These are phyloP conservation scores for Tylopilus intermedius DNA, from an alignment of 768 basidiomycete genomes.

Conservation along the genomic window DNA sequence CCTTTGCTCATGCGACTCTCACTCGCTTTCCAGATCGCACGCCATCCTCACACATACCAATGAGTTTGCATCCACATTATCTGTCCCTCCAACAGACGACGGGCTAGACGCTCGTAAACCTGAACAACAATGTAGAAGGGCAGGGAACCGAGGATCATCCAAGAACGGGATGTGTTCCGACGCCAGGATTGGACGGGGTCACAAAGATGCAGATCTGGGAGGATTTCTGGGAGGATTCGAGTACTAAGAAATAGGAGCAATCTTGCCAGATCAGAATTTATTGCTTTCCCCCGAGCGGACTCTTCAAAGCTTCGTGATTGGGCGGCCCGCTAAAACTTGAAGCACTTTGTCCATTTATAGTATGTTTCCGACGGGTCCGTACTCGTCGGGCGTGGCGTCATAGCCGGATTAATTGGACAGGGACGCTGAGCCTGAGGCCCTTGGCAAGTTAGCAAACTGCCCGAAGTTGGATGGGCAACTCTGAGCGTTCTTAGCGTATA, in stretches of 20 bases:
- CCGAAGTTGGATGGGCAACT: too few species aligned
- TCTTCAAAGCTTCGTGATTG: too few species aligned
- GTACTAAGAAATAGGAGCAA: not conserved
- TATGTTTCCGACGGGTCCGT: too few species aligned
- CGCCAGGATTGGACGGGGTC: conserved; percentile 33
- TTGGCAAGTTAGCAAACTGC: too few species aligned
- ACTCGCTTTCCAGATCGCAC: conserved; percentile 71
- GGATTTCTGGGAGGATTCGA: conserved; percentile 29
- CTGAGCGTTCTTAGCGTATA: too few species aligned
- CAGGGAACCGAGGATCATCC: conserved; percentile 79
- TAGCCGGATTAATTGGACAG: too few species aligned
- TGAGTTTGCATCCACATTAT: conserved; percentile 38
- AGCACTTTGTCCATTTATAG: too few species aligned
- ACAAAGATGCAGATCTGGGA: conserved; percentile 31
- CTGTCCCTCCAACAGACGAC: conserved; percentile 68
- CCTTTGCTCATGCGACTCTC: conserved; percentile 47
- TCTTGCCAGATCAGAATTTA: too few species aligned
- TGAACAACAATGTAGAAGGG: conserved; percentile 63
- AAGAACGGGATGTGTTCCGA: conserved; percentile 66
- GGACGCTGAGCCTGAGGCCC: too few species aligned
- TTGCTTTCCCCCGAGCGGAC: too few species aligned
- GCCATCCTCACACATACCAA: conserved; percentile 65
- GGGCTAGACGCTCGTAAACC: conserved; percentile 65
- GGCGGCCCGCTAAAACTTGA: too few species aligned
- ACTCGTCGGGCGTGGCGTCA: too few species aligned